Base-by-base conservation (phyloP, 2,329 filamentous ascomycete genomes). In the Shiraia sp. region DNA sequence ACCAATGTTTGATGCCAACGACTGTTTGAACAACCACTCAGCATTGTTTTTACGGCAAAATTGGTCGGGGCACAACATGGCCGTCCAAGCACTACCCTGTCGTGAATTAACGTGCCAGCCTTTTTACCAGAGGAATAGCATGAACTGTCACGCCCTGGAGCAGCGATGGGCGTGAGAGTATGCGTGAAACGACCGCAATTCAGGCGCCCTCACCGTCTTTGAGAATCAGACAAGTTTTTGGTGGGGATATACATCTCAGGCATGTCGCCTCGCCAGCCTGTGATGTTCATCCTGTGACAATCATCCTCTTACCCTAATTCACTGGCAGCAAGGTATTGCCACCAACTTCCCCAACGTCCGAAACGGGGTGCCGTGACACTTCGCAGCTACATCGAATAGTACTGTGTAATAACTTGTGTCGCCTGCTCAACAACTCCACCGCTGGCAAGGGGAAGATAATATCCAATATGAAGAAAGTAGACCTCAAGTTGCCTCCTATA, bases 61-160 rank as follows among this genome's bases (percentile, higher is more conserved):
- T 24, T 32, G 32, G 47, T 42, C 49, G 53, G 51, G 39, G 43
- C 42, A 43, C 36, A 39, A 44, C 47, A 34, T 40, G 31, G 39
- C 50, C 45, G 47, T 55, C 49, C 50, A 64, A 58, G 58, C 57
- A 33, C 42, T 7, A 26, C 47, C 46, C 48, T 34, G 50, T 42
- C 41, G 33, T 33, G 36, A 39, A 27, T 30, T 8, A 22, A 49
- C 32, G 27, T 46, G 49, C 28, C 47, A 51, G 45, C 50, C 49
- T 42, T 41, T n/a, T 55, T 64, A 52, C 62, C 38, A 43, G 54
- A 40, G 32, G 36, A 17, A 55, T 39, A 61, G 64, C 64, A 66
- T 66, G 62, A 55, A 61, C 43, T 47, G 49, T 50, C 45, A 49
- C 55, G 57, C 36, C 34, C 30, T 43, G 31, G 34, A 37, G 31